phyloP scores from a whole-genome alignment of 2,329 filamentous ascomycete species.

The Ophiostoma sp. region DNA sequence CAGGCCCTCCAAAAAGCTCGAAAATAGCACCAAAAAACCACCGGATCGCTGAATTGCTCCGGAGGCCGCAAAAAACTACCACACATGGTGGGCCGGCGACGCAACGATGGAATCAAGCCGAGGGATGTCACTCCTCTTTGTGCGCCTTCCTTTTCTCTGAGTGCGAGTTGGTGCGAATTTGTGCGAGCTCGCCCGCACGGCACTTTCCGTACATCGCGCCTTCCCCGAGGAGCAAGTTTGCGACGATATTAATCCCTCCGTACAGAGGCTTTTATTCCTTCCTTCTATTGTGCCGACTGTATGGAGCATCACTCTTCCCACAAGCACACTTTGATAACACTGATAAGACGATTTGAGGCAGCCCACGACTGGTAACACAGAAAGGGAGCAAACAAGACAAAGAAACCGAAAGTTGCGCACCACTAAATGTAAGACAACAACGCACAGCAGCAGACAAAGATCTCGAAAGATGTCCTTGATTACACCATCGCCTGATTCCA shows the following conservation, averaged over 20 bases:
- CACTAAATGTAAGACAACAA: neutral
- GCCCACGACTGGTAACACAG: neutral
- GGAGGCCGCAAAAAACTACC: neutral
- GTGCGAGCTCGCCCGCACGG: slow-evolving; percentile 13
- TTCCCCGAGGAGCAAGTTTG: neutral
- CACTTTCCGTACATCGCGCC: neutral
- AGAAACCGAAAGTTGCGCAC: neutral
- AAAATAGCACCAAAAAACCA: neutral
- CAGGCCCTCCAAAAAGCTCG: neutral
- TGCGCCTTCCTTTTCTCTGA: neutral
- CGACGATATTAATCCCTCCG: neutral
- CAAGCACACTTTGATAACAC: neutral
- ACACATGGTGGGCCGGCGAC: neutral
- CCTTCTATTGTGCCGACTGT: neutral
- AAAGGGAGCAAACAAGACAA: neutral
- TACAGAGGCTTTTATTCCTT: neutral
- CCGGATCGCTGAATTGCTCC: slow-evolving; percentile 18
- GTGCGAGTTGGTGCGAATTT: neutral
- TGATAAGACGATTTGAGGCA: neutral
- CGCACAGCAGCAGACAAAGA: neutral
- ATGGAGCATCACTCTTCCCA: neutral
- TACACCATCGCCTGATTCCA: neutral
- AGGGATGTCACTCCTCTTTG: neutral
- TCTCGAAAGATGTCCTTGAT: neutral
- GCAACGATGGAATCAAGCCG: neutral